These are phyloP conservation scores for Discostella stelligera DNA, from an alignment of 352 stramenopile genomes.

Conservation along the genomic window DNA sequence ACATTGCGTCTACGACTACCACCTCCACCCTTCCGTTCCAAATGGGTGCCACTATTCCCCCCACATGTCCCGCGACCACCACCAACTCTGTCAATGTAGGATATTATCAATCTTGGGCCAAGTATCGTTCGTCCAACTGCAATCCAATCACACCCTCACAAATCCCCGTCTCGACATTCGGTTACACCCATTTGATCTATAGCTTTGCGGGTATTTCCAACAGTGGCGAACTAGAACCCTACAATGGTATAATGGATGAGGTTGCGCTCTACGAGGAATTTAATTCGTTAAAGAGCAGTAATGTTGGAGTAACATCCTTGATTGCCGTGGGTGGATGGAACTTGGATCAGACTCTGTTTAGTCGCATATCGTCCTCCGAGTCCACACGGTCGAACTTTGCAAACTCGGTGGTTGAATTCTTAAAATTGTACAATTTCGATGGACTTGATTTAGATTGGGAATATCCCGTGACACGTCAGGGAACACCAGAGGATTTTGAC, in stretches of 20 bases:
- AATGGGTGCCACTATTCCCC: slow-evolving; percentile 11
- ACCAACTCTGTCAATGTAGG: slow-evolving; percentile 41
- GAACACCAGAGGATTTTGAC: slow-evolving; percentile 22
- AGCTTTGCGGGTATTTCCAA: slow-evolving; percentile 38
- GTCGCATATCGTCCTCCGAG: background rate
- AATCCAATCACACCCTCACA: slow-evolving; percentile 17
- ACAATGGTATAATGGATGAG: slow-evolving; percentile 41
- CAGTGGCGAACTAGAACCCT: slow-evolving; percentile 31
- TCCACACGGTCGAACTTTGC: slow-evolving; percentile 22
- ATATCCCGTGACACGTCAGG: slow-evolving; percentile 43
- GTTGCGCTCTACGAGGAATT: slow-evolving; percentile 32
- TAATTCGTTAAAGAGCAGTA: slow-evolving; percentile 34
- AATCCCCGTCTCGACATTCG: slow-evolving; percentile 20
- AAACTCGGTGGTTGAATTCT: slow-evolving; percentile 24
- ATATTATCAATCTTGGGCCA: slow-evolving; percentile 58
- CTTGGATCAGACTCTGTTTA: slow-evolving; percentile 45
- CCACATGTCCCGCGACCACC: slow-evolving; percentile 17
- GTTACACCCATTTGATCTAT: slow-evolving; percentile 53
- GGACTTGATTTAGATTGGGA: slow-evolving; percentile 61
- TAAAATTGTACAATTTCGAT: slow-evolving; percentile 39
- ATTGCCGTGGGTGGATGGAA: slow-evolving; percentile 50
- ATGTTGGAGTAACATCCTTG: slow-evolving; percentile 27
- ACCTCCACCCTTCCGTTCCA: slow-evolving; percentile 5
- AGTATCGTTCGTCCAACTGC: slow-evolving; percentile 37
- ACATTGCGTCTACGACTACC: background rate